Evolutionary conservation across 1,139 yeast genomes (phyloP), one percentile per base, ranked within the genome.

Genomic region (Hemisphaericaspora subhashii): DNA sequence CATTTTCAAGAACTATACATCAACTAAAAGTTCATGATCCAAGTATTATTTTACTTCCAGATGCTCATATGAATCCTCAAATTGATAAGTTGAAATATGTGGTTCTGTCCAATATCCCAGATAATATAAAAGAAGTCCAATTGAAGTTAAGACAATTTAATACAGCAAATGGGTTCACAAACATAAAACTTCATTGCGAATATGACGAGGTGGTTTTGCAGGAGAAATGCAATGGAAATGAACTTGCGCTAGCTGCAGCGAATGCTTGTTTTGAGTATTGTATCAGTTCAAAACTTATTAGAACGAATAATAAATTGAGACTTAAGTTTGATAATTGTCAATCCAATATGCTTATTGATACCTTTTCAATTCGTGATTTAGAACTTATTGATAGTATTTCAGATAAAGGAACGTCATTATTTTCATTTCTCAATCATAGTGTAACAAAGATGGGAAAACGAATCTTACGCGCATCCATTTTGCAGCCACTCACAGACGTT

Each of bases 391-490:
- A 61, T 7, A 69, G 66, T 43, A 48, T 53, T 3, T 35, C 50
- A 7, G 62, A 57, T 4, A 50, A 45, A 11, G 65, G 64, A 0
- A 42, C 55, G 15, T 60, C 70, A 0, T 50, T 73, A 10, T 58
- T 60, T 31, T 66, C 63, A 21, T 54, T 60, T 26, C 46, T 73
- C 37, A 62, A 72, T 42, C 44, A 48, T 2, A 70, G 77, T 1
- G 46, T 53, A 0, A 72, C 79, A 0, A 67, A 65, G 37, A 73
- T 73, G 77, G 79, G 79, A 1, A 57, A 54, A 14, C 47, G 78
- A 36, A 44, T 64, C 12, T 50, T 74, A 31, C 58, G 64, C 42
- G 64, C 59, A 16, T 67, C 62, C 37, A 59, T 73, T 3, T 45
- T 73, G 13, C 80, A 73, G 40, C 79, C 79, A 0, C 50, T 73